Conservation (phyloP, 2,329 filamentous ascomycete species). For the Neoarthrinium moseri region DNA sequence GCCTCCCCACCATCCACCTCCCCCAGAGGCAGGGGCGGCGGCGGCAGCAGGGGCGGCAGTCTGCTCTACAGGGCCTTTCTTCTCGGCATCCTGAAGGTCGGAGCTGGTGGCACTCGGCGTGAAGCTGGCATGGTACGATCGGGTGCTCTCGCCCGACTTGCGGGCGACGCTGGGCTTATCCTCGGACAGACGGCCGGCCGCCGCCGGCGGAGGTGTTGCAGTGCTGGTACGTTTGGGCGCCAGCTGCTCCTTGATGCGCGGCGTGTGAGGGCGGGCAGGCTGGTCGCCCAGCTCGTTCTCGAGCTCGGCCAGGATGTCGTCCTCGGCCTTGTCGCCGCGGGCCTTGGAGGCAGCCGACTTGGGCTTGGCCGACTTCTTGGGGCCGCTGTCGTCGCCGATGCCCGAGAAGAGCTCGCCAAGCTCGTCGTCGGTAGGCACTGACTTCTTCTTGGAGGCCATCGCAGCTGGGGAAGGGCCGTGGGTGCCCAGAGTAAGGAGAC, state of each 20-base stretch:
- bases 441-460: constrained; percentile 63
- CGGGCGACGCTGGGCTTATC: constrained; percentile 56
- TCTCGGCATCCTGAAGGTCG: constrained; percentile 58
- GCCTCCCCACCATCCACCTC: constrained; percentile 56
- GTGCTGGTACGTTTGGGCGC: constrained; percentile 49
- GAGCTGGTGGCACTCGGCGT: constrained; percentile 67
- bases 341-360: constrained; percentile 49
- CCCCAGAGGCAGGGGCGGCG: constrained; percentile 22
- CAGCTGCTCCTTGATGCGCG: constrained; percentile 61
- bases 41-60: constrained; percentile 16
- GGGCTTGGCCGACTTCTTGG: constrained; percentile 50
- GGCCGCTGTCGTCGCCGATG: constrained; percentile 51
- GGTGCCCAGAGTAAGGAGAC: not conserved
- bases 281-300: constrained; percentile 74
- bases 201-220: constrained; percentile 43
- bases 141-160: constrained; percentile 76
- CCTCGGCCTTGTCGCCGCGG: constrained; percentile 42
- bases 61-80: constrained; percentile 47
- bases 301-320: constrained; percentile 85
- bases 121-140: constrained; percentile 69
- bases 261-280: constrained; percentile 79
- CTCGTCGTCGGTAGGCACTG: constrained; percentile 58
- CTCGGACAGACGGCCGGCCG: constrained; percentile 58
- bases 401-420: constrained; percentile 65
- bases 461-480: constrained; percentile 15